Conservation (phyloP, 2,329 filamentous ascomycete genomes). For the Cadophora sp. region DNA sequence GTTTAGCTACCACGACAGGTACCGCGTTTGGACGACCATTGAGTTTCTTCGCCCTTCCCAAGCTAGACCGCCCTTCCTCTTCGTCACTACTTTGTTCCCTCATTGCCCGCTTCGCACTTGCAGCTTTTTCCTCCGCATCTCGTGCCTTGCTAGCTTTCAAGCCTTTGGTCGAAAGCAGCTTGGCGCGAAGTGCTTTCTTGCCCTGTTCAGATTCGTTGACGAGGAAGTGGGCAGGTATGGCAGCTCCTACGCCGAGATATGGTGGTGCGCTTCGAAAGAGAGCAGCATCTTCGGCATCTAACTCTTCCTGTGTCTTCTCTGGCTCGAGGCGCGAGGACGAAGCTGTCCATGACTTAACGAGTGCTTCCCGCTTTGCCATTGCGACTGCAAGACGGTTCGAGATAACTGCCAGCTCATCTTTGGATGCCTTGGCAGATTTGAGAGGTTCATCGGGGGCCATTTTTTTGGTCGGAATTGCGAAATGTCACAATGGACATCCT, state of each 20-base stretch:
- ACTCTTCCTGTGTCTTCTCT: constrained; percentile 42
- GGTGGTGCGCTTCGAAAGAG: constrained; percentile 41
- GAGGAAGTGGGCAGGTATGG: constrained; percentile 41
- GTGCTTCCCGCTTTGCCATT: constrained; percentile 43
- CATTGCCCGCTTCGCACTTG: constrained; percentile 41
- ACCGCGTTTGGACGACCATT: constrained; percentile 26
- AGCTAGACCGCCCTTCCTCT: constrained; percentile 44
- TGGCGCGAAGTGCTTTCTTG: constrained; percentile 43
- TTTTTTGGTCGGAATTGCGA: constrained; percentile 7
- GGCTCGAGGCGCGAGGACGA: constrained; percentile 33
- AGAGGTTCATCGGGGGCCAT: constrained; percentile 33
- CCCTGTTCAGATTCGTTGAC: constrained; percentile 40
- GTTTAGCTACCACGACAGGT: background rate
- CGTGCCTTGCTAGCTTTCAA: constrained; percentile 43
- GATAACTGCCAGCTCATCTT: constrained; percentile 41
- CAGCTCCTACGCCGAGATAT: constrained; percentile 43
- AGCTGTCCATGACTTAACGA: constrained; percentile 43
- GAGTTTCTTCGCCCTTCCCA: constrained; percentile 45
- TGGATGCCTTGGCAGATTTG: constrained; percentile 34
- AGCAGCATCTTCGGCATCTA: constrained; percentile 43
- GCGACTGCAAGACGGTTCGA: constrained; percentile 43
- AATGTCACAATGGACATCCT: background rate
- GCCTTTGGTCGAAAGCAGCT: constrained; percentile 41
- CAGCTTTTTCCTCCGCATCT: constrained; percentile 44
- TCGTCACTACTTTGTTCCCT: constrained; percentile 45